Evolutionary conservation across 2,329 filamentous ascomycete species (phyloP).

Genomic region (Rhinocladiella similis): DNA sequence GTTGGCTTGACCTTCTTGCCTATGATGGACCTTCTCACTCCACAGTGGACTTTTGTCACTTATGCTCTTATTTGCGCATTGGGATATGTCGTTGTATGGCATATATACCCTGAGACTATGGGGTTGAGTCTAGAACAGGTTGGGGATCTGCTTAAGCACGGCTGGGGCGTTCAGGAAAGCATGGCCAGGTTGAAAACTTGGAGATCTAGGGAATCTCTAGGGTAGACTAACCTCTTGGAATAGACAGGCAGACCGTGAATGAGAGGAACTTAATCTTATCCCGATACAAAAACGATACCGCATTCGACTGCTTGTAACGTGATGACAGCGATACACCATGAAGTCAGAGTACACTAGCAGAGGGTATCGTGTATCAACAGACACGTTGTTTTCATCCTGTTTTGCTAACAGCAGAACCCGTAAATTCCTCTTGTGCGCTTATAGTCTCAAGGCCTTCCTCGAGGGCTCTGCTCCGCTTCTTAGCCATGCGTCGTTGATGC

Average conservation of each 20-base stretch:
- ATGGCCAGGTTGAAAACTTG: constrained; percentile 29
- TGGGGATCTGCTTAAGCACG: constrained; percentile 66
- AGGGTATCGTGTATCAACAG: too few relatives aligned
- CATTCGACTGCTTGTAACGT: too few relatives aligned
- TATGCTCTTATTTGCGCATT: constrained; percentile 71
- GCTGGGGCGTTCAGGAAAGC: constrained; percentile 67
- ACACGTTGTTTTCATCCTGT: neutral
- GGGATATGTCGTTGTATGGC: constrained; percentile 69
- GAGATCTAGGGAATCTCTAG: neutral
- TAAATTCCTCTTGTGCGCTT: too few relatives aligned
- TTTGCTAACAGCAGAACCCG: neutral
- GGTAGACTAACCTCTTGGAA: neutral
- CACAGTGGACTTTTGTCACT: constrained; percentile 75
- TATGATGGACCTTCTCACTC: constrained; percentile 74
- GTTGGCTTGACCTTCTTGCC: constrained; percentile 85
- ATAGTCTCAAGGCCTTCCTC: neutral
- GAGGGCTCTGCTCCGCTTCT: constrained; percentile 9
- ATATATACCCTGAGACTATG: constrained; percentile 82
- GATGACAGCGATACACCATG: too few relatives aligned
- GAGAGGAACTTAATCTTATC: neutral
- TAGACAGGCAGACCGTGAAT: neutral
- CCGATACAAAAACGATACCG: too few relatives aligned
- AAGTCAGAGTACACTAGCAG: too few relatives aligned
- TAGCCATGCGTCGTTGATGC: constrained; percentile 19
- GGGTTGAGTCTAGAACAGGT: constrained; percentile 81